Percentiles rank a stretch among this genome's conserved stretches.
Evolutionary conservation across 176 grass and related monocot species (phyloP).

Genomic region (Oryza meridionalis): DNA sequence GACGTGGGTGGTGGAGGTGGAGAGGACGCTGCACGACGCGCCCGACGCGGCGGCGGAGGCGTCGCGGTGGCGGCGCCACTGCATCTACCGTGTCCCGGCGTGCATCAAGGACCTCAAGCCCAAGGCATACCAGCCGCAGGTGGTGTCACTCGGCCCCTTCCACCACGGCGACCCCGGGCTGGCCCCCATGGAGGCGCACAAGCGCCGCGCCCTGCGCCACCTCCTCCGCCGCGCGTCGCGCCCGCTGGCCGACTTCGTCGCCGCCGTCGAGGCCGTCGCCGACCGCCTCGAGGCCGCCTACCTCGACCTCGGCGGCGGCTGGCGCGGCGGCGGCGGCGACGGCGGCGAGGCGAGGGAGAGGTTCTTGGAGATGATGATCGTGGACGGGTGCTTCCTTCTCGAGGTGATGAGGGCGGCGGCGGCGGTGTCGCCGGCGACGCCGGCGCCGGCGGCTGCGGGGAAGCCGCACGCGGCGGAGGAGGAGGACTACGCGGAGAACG

Average conservation of each 20-base stretch:
- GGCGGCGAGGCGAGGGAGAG: not conserved
- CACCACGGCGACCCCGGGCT: conserved; percentile 55
- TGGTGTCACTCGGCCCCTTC: conserved; percentile 77
- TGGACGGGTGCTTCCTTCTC: conserved; percentile 78
- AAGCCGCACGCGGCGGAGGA: too few species aligned
- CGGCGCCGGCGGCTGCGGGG: not conserved
- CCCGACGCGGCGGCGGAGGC: conserved; percentile 39
- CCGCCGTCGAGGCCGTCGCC: conserved; percentile 41
- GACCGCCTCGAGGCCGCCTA: conserved; percentile 45
- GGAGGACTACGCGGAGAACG: conserved; percentile 64
- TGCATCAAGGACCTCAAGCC: conserved; percentile 68
- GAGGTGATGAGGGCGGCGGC: conserved; percentile 59
- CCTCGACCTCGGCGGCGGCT: conserved; percentile 42
- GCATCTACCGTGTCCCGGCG: conserved; percentile 70
- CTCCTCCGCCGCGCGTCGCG: conserved; percentile 50
- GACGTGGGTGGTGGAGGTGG: conserved; percentile 60
- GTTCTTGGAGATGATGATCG: conserved; percentile 73
- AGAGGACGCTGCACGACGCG: conserved; percentile 36
- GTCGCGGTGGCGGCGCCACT: conserved; percentile 56
- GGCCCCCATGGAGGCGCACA: conserved; percentile 78
- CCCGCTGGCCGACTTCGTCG: conserved; percentile 48
- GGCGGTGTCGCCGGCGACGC: not conserved
- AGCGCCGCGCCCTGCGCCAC: conserved; percentile 67
- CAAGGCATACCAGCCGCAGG: conserved; percentile 71
- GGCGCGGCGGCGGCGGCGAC: not conserved